Evolutionary conservation across 306 rosid species (phyloP).

Genomic region (Rubus parviflorus): DNA sequence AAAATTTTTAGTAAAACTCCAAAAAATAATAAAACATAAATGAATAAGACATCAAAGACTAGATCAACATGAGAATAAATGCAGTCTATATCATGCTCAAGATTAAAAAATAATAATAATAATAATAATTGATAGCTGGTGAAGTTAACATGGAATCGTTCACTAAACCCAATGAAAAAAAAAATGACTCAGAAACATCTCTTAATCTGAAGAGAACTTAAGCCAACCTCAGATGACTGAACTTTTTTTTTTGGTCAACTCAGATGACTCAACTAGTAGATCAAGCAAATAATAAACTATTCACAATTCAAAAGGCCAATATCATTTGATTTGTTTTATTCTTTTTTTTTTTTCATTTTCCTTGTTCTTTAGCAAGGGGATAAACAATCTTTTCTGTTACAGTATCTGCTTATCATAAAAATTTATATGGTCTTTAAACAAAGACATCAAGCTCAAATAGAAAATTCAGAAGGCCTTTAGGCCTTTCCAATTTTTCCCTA

Average conservation of each 20-base stretch:
- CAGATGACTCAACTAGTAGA: neutral
- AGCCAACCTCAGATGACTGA: neutral
- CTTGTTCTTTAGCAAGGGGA: neutral
- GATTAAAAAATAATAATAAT: neutral
- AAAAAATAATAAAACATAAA: conserved; percentile 1
- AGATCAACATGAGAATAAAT: conserved; percentile 11
- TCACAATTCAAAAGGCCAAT: neutral
- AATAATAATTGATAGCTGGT: neutral
- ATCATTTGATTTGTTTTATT: neutral
- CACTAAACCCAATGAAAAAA: neutral
- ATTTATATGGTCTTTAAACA: neutral
- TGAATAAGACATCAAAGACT: conserved; percentile 3
- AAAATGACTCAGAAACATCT: neutral
- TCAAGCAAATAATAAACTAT: too few species aligned
- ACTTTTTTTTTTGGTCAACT: neutral
- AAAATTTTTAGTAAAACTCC: conserved; percentile 1
- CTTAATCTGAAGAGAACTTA: neutral
- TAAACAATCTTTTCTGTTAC: neutral
- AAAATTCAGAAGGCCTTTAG: neutral
- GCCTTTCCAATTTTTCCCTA: neutral
- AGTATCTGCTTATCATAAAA: neutral
- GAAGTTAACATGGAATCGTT: neutral
- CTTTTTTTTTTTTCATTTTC: neutral
- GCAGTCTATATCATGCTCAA: neutral
- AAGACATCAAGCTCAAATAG: neutral